Evolutionary conservation across 1,284 basidiomycete species (phyloP).

Genomic region (Leccinum pallidistipes): DNA sequence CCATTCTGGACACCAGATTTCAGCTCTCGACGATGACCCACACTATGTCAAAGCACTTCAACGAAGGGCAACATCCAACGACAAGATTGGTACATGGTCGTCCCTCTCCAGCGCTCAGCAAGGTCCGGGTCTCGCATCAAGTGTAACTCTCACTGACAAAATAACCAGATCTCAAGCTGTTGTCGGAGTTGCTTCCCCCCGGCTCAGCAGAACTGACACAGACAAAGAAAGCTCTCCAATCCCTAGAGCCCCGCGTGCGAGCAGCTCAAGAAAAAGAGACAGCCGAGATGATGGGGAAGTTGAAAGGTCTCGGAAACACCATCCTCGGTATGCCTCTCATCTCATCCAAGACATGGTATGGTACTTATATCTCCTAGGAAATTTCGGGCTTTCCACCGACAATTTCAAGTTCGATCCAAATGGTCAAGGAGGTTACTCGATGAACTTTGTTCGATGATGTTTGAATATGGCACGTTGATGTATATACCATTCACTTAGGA

Average conservation of each 20-base stretch:
- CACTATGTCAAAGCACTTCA: constrained; percentile 87
- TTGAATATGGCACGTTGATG: neutral
- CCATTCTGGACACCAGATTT: constrained; percentile 8
- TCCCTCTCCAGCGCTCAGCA: constrained; percentile 81
- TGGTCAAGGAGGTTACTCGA: constrained; percentile 90
- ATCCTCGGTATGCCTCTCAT: constrained; percentile 68
- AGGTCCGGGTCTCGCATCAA: constrained; percentile 47
- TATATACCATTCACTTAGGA: constrained; percentile 3
- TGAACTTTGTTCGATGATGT: constrained; percentile 72
- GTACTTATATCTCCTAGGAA: constrained; percentile 46
- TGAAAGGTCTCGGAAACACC: constrained; percentile 91
- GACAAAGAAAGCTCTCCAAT: constrained; percentile 49
- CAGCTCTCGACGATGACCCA: constrained; percentile 86
- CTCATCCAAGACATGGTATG: neutral
- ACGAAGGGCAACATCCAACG: constrained; percentile 84
- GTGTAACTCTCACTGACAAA: constrained; percentile 2
- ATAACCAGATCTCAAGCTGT: constrained; percentile 73
- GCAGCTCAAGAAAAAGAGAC: constrained; percentile 86
- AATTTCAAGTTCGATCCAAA: constrained; percentile 96
- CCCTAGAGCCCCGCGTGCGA: constrained; percentile 67
- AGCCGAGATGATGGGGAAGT: constrained; percentile 88
- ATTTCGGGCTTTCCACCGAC: constrained; percentile 86
- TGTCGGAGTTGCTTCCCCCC: constrained; percentile 63
- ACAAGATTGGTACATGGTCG: constrained; percentile 79
- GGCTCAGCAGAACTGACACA: constrained; percentile 53